Evolutionary conservation across 2,329 filamentous ascomycete species (phyloP).

Genomic region (Calonectria fujianensis): DNA sequence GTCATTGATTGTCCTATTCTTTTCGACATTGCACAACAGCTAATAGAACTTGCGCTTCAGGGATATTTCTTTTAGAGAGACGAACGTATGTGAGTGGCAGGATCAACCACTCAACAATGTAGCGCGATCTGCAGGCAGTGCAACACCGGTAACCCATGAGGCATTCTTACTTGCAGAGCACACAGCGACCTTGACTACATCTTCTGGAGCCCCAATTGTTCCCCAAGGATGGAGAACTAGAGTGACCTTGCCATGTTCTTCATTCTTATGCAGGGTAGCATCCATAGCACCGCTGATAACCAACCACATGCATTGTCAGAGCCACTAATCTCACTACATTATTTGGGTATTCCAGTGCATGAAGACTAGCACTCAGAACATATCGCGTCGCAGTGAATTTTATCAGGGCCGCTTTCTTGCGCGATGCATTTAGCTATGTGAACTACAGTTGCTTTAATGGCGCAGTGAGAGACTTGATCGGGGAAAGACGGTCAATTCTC

Average conservation of each 20-base stretch:
- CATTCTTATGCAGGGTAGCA: neutral
- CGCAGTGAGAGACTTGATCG: conserved; percentile 6
- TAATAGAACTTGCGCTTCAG: too few species aligned
- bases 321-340: neutral
- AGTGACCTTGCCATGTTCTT: neutral
- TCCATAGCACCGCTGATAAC: conserved; percentile 19
- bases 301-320: neutral
- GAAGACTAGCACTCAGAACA: conserved; percentile 16
- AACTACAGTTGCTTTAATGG: conserved; percentile 5
- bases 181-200: neutral
- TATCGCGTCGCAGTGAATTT: conserved; percentile 21
- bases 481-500: too few species aligned
- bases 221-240: conserved; percentile 22
- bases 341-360: neutral
- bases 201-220: neutral
- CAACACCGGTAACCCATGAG: conserved; percentile 15
- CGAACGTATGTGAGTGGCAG: too few species aligned
- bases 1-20: too few species aligned
- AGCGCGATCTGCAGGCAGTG: conserved; percentile 16
- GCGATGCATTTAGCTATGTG: conserved; percentile 20
- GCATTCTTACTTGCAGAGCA: conserved; percentile 4
- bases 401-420: neutral
- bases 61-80: too few species aligned
- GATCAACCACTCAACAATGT: too few species aligned
- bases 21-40: too few species aligned